Percentiles rank a stretch among this genome's conserved stretches.
These are phyloP conservation scores for Plectosphaerella sp. DNA, from an alignment of 2,329 filamentous ascomycete genomes.

Conservation along the genomic window DNA sequence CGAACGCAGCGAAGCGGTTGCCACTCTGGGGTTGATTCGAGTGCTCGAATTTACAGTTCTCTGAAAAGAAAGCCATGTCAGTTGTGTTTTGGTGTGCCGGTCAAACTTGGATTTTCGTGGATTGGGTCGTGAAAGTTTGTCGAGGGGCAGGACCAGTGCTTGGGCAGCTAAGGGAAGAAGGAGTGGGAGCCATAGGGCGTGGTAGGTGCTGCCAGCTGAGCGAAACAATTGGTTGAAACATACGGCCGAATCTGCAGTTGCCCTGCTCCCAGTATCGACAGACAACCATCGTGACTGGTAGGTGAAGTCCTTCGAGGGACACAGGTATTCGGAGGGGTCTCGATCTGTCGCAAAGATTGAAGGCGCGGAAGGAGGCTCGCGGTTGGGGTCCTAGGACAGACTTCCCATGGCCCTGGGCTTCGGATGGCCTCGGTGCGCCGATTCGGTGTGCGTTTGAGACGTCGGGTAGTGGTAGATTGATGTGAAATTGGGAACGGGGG, in stretches of 20 bases:
- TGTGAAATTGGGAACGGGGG: too few species aligned
- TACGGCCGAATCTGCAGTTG: slow-evolving; percentile 48
- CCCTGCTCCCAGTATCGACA: slow-evolving; percentile 48
- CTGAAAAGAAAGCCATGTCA: slow-evolving; percentile 23
- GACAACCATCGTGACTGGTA: slow-evolving; percentile 26
- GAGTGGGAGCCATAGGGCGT: background rate
- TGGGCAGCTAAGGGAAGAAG: background rate
- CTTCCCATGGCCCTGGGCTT: background rate
- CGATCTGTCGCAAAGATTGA: too few species aligned
- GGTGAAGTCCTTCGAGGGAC: too few species aligned
- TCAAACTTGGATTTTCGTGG: background rate
- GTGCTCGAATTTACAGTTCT: slow-evolving; percentile 51
- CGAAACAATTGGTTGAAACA: slow-evolving; percentile 15
- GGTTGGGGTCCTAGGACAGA: background rate
- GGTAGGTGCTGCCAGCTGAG: background rate
- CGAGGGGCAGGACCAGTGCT: background rate
- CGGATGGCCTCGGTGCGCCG: too few species aligned
- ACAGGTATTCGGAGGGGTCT: too few species aligned
- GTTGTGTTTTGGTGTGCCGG: background rate
- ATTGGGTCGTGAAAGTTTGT: background rate
- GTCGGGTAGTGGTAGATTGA: too few species aligned
- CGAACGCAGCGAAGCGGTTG: slow-evolving; percentile 13
- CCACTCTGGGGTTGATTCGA: slow-evolving; percentile 23
- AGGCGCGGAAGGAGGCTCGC: too few species aligned
- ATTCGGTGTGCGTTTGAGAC: too few species aligned